Base-by-base conservation (phyloP, 805 yeast species). In the Clavispora santaluciae region DNA sequence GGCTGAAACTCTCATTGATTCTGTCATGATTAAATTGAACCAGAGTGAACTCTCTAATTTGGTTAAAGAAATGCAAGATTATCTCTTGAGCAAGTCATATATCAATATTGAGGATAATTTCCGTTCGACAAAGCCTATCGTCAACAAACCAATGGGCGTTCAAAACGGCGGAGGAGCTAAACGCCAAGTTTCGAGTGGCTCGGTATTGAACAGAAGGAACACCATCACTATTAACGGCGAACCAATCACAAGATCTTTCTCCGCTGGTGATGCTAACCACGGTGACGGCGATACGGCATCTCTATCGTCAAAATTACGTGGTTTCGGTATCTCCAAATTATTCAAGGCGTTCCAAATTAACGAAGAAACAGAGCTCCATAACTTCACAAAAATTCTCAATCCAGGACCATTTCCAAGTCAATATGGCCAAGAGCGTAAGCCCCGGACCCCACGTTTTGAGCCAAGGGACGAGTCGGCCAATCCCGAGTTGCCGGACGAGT, bases 1-100 rank as follows among this genome's bases (percentile, higher is more conserved):
- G 44, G 91, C 96, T 0, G 82, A 81, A 41, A 78, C 75, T 22
- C 75, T 88, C 11, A 81, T 88, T 15, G 97, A 89, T 58, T 79
- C 73, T 45, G 79, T 89, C 17, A 66, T 86, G 60, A 55, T 76
- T 36, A 75, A 78, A 43, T 63, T 91, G 39, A 75, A 79, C 45
- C 80, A 81, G 36, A 74, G 87, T 45, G 82, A 79, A 33, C 56
- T 91, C 24, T 78, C 81, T 0, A 81, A 75, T 2, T 70, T 81
- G 4, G 90, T 83, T 9, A 60, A 57, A 20, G 83, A 80, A 45
- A 79, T 84, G 81, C 85, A 82, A 57, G 77, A 69, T 33, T 76
- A 81, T 43, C 61, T 83, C 39, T 56, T 80, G 39, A 78, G 80
- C 45, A 79, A 76, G 50, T 50, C 74, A 35, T 52, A 66, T 35